Percentiles rank a stretch among this genome's conserved stretches.
phyloP scores from a whole-genome alignment of 2,329 filamentous ascomycete genomes.

The Botrytis fragariae region DNA sequence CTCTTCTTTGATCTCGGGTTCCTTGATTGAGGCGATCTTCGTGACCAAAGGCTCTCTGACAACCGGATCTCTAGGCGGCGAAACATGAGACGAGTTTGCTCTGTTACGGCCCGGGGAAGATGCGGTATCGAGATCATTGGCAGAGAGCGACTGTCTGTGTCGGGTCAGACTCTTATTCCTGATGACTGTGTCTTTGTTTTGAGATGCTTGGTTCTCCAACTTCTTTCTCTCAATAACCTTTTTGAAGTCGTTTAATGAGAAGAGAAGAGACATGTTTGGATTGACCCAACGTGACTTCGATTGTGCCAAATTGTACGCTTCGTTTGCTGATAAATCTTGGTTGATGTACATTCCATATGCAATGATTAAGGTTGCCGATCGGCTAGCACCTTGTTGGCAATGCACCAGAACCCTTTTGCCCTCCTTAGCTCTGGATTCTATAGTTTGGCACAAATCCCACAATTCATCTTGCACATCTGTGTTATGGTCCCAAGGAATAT shows the following conservation, averaged over 20 bases:
- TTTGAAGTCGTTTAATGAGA: conserved; percentile 81
- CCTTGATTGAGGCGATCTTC: conserved; percentile 4
- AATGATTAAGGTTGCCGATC: conserved; percentile 82
- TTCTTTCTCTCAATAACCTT: conserved; percentile 58
- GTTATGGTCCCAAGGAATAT: conserved; percentile 86
- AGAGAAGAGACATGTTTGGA: conserved; percentile 89
- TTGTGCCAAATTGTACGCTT: conserved; percentile 79
- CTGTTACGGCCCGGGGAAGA: conserved; percentile 49
- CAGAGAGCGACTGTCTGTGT: conserved; percentile 59
- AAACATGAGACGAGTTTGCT: conserved; percentile 52
- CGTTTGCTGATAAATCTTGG: conserved; percentile 72
- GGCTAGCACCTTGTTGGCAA: conserved; percentile 82
- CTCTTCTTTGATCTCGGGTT: conserved; percentile 21
- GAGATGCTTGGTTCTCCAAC: conserved; percentile 38
- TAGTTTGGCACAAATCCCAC: conserved; percentile 70
- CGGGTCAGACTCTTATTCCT: conserved; percentile 55
- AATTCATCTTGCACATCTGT: conserved; percentile 79
- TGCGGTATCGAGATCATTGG: conserved; percentile 48
- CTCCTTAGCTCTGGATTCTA: conserved; percentile 68
- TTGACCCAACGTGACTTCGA: conserved; percentile 83
- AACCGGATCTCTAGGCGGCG: conserved; percentile 26
- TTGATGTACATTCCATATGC: conserved; percentile 81
- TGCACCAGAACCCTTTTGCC: conserved; percentile 80
- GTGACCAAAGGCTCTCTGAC: conserved; percentile 16
- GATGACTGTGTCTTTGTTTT: conserved; percentile 21